Evolutionary conservation across 2,329 filamentous ascomycete species (phyloP).

Genomic region (Paecilomyces variotii): DNA sequence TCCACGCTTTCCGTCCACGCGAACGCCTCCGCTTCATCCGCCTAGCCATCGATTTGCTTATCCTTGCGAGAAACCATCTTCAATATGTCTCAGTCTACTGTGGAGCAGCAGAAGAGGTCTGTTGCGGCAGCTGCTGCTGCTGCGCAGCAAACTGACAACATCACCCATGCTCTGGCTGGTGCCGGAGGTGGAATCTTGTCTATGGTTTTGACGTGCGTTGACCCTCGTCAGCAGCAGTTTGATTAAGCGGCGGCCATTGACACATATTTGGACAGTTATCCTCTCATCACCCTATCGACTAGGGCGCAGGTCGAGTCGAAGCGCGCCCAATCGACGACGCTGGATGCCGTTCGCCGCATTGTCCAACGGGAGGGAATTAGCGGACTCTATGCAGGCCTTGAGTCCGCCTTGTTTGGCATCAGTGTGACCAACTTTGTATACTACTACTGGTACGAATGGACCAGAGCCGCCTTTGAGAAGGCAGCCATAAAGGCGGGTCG

Average conservation of each 20-base stretch:
- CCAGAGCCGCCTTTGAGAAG: slow-evolving; percentile 70
- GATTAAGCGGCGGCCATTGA: background rate
- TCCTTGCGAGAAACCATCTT: background rate
- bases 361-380: slow-evolving; percentile 82
- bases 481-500: slow-evolving; percentile 67
- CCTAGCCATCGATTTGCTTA: background rate
- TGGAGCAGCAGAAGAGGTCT: slow-evolving; percentile 26
- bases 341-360: slow-evolving; percentile 76
- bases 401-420: slow-evolving; percentile 93
- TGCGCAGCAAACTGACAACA: slow-evolving; percentile 86
- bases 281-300: slow-evolving; percentile 93
- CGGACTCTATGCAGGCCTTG: slow-evolving; percentile 86
- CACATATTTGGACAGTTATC: slow-evolving; percentile 55
- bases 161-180: slow-evolving; percentile 87
- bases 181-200: slow-evolving; percentile 90
- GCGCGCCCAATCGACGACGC: slow-evolving; percentile 76
- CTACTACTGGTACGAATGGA: slow-evolving; percentile 99
- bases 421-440: slow-evolving; percentile 99
- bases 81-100: slow-evolving; percentile 33
- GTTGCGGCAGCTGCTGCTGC: slow-evolving; percentile 49
- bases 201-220: slow-evolving; percentile 78
- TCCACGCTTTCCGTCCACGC: background rate
- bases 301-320: slow-evolving; percentile 96
- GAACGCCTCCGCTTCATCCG: background rate
- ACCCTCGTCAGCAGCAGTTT: slow-evolving; percentile 1